Evolutionary conservation across 768 basidiomycete genomes (phyloP), one percentile per base, ranked within the genome.

Genomic region (Russula earlei): DNA sequence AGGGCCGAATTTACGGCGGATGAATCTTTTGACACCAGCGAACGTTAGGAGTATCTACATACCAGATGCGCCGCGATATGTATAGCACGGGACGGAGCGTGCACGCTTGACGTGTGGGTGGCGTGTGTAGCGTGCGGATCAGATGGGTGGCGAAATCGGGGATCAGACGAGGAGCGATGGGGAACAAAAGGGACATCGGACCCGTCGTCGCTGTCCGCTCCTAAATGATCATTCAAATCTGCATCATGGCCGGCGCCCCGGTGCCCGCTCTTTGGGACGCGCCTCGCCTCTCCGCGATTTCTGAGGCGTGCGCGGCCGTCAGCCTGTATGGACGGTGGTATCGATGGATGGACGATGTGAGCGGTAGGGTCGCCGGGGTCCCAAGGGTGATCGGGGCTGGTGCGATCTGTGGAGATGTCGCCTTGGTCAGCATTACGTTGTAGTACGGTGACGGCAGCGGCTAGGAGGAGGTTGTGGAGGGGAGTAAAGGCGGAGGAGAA

Each of bases 391-490:
- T 6, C 6, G 22, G 38, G n/a, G 19, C 22, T 15, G 54, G 12
- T 10, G 34, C 41, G 1, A 44, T 40, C 49, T 51, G 46, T 40
- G 10, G 36, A 9, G 25, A 12, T 1, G 31, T 27, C 3, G 8
- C 2, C 38, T 41, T 54, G 60, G 56, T 47, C 57, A 58, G 53
- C 56, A 49, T 60, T 49, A 58, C 34, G 56, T 48, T 51, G 29
- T 24, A 22, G 48, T 25, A 15, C 27, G 20, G 34, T 14, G 22
- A 29, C 20, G 12, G 40, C 27, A 24, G 14, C 17, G 15, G 37
- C 5, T 14, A 10, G 22, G 20, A 38, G 24, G 46, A 20, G 25
- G 51, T 9, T 20, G 41, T 41, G 19, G 25, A 34, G 42, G 27
- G 40, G 40, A 44, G n/a, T 24, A 33, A 33, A 29, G 19, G 36